phyloP scores from a whole-genome alignment of 192 early-diverging fungal genomes.

The Coemansia sp. region DNA sequence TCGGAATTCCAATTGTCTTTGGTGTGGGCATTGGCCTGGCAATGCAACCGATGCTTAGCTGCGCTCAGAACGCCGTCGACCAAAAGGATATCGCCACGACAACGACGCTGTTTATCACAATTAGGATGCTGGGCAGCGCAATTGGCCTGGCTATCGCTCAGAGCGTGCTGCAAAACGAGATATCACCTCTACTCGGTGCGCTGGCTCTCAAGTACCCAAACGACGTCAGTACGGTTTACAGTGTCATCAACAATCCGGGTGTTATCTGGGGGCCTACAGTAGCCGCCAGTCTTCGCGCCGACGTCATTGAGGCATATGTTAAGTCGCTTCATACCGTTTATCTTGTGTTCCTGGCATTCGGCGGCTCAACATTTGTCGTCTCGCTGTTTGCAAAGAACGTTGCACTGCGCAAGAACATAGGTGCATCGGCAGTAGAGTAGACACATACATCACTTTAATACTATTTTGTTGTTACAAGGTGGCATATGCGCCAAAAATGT shows the following conservation, averaged over 20 bases:
- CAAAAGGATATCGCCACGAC: slow-evolving; percentile 33
- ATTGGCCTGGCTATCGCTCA: slow-evolving; percentile 38
- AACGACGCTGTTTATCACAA: slow-evolving; percentile 41
- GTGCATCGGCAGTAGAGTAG: slow-evolving; percentile 17
- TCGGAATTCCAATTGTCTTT: slow-evolving; percentile 44
- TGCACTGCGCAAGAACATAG: slow-evolving; percentile 31
- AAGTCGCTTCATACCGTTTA: slow-evolving; percentile 54
- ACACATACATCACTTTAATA: too few relatives aligned
- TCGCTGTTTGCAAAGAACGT: slow-evolving; percentile 54
- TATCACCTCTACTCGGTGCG: slow-evolving; percentile 11
- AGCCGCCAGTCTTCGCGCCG: slow-evolving; percentile 29
- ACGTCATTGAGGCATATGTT: slow-evolving; percentile 57
- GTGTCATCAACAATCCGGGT: slow-evolving; percentile 33
- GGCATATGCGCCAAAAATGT: too few relatives aligned
- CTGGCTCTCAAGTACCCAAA: slow-evolving; percentile 43
- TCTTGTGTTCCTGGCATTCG: slow-evolving; percentile 55
- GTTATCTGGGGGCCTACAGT: slow-evolving; percentile 22
- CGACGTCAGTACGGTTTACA: slow-evolving; percentile 28
- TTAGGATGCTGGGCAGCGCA: slow-evolving; percentile 40
- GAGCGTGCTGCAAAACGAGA: slow-evolving; percentile 34
- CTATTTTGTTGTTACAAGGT: too few relatives aligned
- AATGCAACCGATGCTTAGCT: slow-evolving; percentile 43
- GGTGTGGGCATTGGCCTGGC: slow-evolving; percentile 48
- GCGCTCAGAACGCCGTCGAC: slow-evolving; percentile 33
- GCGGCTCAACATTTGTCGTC: slow-evolving; percentile 49